A percentile compares a stretch with the other conserved stretches of the same genome.
Conservation (phyloP, 306 rosid species). For the Myrica gale region DNA sequence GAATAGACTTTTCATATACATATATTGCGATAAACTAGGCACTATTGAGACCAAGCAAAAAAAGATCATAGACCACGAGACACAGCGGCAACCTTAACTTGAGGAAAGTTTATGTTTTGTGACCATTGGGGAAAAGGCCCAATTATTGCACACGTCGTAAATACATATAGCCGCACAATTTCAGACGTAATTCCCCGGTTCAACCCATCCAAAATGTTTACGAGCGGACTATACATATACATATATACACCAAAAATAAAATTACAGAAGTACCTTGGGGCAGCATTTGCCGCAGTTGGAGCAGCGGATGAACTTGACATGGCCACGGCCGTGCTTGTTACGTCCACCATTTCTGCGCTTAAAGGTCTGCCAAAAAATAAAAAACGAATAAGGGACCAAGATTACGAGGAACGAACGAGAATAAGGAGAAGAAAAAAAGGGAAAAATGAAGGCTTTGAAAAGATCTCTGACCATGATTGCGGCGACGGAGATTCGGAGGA, state of each 20-base stretch:
- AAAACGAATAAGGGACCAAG: background rate
- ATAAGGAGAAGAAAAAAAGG: background rate
- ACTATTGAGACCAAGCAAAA: background rate
- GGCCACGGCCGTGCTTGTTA: constrained; percentile 96
- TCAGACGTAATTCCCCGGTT: background rate
- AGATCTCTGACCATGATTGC: constrained; percentile 36
- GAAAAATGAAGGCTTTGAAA: background rate
- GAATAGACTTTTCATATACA: too few relatives aligned
- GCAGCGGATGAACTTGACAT: constrained; percentile 81
- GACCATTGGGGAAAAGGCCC: background rate
- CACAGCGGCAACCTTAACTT: background rate
- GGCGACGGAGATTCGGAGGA: background rate
- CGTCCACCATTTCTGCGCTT: constrained; percentile 96
- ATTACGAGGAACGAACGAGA: background rate
- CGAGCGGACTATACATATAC: background rate
- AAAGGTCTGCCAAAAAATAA: constrained; percentile 56
- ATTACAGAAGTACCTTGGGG: constrained; percentile 57
- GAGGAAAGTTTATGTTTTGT: background rate
- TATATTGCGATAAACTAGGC: background rate
- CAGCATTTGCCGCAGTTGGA: constrained; percentile 97
- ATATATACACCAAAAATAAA: background rate
- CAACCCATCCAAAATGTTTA: background rate
- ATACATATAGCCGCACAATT: background rate
- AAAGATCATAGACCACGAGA: background rate
- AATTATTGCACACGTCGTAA: background rate